Evolutionary conservation across 2,329 filamentous ascomycete species (phyloP), one percentile per base, ranked within the genome.

Genomic region (Thermothelomyces thermophilus): DNA sequence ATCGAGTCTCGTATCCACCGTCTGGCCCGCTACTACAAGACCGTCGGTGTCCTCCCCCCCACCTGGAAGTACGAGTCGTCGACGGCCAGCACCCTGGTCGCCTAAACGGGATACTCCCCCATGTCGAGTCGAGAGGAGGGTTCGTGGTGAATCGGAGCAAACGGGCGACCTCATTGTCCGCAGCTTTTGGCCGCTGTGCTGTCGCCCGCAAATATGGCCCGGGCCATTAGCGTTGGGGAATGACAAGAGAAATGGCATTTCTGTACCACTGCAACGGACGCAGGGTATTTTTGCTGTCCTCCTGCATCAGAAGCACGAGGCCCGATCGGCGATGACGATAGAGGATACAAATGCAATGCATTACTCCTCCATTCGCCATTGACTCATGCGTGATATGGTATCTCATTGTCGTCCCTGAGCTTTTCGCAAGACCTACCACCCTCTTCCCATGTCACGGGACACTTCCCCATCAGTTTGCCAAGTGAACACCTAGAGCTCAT

Each of bases 1-100:
- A 95, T 98, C 77, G 93, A 98, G 83, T 97, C 93, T 72, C 89
- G 94, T 77, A 97, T 98, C 77, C 93, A 98, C 87, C 91, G 93
- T 80, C 87, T 98, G 64, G 93, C 60, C 43, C 62, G 93, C 66
- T 97, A 97, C 87, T 98, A 97, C 88, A 97, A 96, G 87, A 91
- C 90, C 72, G 91, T 84, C 69, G 82, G 81, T 71, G 80, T 84
- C 68, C 79, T 85, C 57, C 80, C 91, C 68, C 91, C 91, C 64
- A 97, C 88, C 78, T 97, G 91, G 91, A 90, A 88, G 80, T 97
- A 97, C 83, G 91, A 97, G 87, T 88, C 82, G 73, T 89, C 91
- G 72, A 97, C 91, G 65, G 91, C 91, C 76, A 87, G 81, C 82
- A 95, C 90, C 70, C 79, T 95, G 67, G 90, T 95, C 73, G 83